Evolutionary conservation across 2,329 filamentous ascomycete genomes (phyloP), one percentile per base, ranked within the genome.

Genomic region (Pyrenochaeta sp.): DNA sequence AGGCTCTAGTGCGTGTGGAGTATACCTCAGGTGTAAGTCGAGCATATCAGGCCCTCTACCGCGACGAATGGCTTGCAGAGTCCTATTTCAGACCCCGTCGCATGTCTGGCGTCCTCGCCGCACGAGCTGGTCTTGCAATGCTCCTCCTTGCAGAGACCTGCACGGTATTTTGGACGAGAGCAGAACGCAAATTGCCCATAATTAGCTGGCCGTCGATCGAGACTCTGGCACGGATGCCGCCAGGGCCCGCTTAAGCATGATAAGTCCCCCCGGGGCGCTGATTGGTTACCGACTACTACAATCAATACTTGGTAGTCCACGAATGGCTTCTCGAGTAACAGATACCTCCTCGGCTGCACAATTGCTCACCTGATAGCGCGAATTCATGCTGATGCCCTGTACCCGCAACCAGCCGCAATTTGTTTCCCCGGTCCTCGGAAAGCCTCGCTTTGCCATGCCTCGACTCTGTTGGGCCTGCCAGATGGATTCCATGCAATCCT

Each of bases 291-390:
- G 63, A 63, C 51, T 27, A 23, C 30, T 19, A 27, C 46, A 63
- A 52, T 61, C 66, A 69, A 69, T 70, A 69, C 55, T 62, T 63
- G 55, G 47, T 62, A 61, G 58, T 61, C 60, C 58, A 59, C 65
- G 67, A 65, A 67, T 65, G 53, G 55, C n/a, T 48, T 47, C 59
- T 60, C 53, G 55, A 59, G 58, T 53, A 59, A 56, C 58, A 55
- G 55, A 52, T 64, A 65, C 58, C 42, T 55, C 37, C 48, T 58
- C 47, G 44, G 44, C 47, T 44, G 41, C 26, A 50, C 47, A 28
- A 40, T 50, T 50, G 51, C 58, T 68, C 67, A 69, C 63, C 67
- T 70, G 67, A 70, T 59, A 53, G 47, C 53, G 60, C 52, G 60
- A 41, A 63, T 56, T 59, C 40, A 41, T 48, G 50, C 47, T 52